Base-by-base conservation (phyloP, 2,329 filamentous ascomycete species). In the Ophiocordyceps camponoti-leonardi region DNA sequence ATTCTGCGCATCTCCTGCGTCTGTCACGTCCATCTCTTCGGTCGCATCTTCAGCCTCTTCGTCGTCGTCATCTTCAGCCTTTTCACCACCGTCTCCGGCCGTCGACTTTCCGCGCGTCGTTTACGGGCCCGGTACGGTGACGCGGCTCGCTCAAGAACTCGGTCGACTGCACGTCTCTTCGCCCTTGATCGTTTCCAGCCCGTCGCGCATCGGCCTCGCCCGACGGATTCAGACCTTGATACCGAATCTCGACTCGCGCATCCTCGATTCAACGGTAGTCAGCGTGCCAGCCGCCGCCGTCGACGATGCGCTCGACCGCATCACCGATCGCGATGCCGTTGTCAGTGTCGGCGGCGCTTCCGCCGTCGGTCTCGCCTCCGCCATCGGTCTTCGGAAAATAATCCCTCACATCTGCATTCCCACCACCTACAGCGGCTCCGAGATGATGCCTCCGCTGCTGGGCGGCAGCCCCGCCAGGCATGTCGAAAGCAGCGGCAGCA, bases 281-380 rank as follows among this genome's bases (percentile, higher is more conserved):
- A 56, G 54, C 45, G 53, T 57, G 16, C 52, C 55, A 16, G 52
- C 50, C 44, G 50, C 50, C 13, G 49, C 58, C 41, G 53, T 60
- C 18, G 54, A 57, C 43, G 55, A 57, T 19, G 56, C 54, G 10
- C 49, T 60, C 19, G 45, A 52, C 6, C 52, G 54, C 16, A 54
- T 61, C 6, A 45, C 54, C 6, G 60, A 59, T 4, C 69, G 71
- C 18, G 78, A 81, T 56, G 68, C 68, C 26, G 64, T 81, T 37
- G 62, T 80, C 41, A 78, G 73, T 39, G 72, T 81, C 48, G 78
- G 78, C 6, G 76, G 77, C 44, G 74, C 75, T 26, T 77, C 73
- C 45, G 78, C 76, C 2, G 74, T 77, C 45, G 75, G 74, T 2
- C 58, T 81, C 20, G 73, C 73, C 2, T 72, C 74, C 50, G 68